These are phyloP conservation scores for Fusarium begoniae DNA, from an alignment of 2,329 filamentous ascomycete species.

Conservation along the genomic window DNA sequence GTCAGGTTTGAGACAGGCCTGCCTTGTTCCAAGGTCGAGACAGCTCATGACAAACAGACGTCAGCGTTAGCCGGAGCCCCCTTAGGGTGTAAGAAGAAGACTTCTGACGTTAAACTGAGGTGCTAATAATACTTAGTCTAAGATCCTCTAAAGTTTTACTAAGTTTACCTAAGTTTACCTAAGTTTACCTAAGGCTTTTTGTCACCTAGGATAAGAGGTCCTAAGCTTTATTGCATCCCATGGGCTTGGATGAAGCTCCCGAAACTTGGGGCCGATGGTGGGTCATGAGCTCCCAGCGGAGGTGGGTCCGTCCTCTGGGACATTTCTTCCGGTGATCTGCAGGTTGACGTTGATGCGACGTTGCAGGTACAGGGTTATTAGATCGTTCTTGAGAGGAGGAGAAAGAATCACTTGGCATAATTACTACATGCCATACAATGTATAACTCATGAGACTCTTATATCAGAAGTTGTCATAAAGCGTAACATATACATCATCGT, in stretches of 20 bases:
- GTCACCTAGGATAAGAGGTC: too few relatives aligned
- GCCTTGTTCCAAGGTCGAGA: not conserved
- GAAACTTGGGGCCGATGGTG: slow-evolving; percentile 27
- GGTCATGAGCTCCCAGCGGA: slow-evolving; percentile 19
- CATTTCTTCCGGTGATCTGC: slow-evolving; percentile 27
- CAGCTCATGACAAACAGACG: slow-evolving; percentile 3
- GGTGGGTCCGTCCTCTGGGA: slow-evolving; percentile 24
- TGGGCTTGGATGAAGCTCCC: not conserved
- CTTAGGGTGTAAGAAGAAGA: too few relatives aligned
- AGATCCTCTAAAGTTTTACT: too few relatives aligned
- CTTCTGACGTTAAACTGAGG: too few relatives aligned
- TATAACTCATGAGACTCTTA: not conserved
- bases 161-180: too few relatives aligned
- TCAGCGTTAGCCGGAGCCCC: slow-evolving; percentile 5
- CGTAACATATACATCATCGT: slow-evolving; percentile 22
- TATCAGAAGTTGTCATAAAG: slow-evolving; percentile 10
- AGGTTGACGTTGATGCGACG: slow-evolving; percentile 24
- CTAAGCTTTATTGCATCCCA: too few relatives aligned
- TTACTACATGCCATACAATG: not conserved
- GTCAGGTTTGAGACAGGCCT: not conserved
- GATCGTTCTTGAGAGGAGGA: too few relatives aligned
- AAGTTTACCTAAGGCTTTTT: too few relatives aligned
- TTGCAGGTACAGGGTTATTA: not conserved
- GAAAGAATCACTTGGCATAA: not conserved
- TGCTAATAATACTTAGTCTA: too few relatives aligned